These are phyloP conservation scores for Termitomyces sp. DNA, from an alignment of 768 basidiomycete genomes.

Conservation along the genomic window DNA sequence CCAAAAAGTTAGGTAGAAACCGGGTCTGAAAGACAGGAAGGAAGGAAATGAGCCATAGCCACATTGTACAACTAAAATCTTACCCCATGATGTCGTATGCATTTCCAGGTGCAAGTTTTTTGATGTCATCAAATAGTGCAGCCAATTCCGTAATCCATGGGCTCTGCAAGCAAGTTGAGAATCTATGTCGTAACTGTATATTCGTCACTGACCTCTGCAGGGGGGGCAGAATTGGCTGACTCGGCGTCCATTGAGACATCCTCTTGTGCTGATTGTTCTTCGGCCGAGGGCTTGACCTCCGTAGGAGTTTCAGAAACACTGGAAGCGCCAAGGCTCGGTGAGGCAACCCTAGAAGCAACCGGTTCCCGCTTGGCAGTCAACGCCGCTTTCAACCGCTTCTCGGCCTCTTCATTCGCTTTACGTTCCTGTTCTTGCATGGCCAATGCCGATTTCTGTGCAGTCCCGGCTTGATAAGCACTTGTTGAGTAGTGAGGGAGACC, in stretches of 20 bases:
- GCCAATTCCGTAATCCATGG: slow-evolving; percentile 81
- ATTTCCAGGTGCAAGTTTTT: slow-evolving; percentile 65
- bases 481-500: background rate
- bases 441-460: slow-evolving; percentile 54
- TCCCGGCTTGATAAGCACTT: slow-evolving; percentile 2
- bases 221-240: slow-evolving; percentile 23
- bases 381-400: slow-evolving; percentile 79
- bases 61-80: slow-evolving; percentile 22
- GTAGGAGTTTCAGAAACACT: slow-evolving; percentile 22
- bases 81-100: slow-evolving; percentile 72
- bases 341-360: slow-evolving; percentile 58
- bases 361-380: slow-evolving; percentile 79
- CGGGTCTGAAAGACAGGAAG: slow-evolving; percentile 52
- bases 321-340: slow-evolving; percentile 45
- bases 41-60: slow-evolving; percentile 7
- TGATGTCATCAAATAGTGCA: slow-evolving; percentile 73
- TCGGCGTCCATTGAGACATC: slow-evolving; percentile 59
- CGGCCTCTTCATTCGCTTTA: slow-evolving; percentile 69
- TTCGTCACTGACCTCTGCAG: slow-evolving; percentile 37
- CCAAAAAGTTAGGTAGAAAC: slow-evolving; percentile 97
- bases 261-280: slow-evolving; percentile 30
- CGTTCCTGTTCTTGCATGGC: slow-evolving; percentile 69
- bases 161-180: slow-evolving; percentile 38
- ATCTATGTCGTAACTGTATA: background rate
- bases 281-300: slow-evolving; percentile 27